Base-by-base conservation (phyloP, 495 filamentous ascomycete species). In the Neurospora africana region DNA sequence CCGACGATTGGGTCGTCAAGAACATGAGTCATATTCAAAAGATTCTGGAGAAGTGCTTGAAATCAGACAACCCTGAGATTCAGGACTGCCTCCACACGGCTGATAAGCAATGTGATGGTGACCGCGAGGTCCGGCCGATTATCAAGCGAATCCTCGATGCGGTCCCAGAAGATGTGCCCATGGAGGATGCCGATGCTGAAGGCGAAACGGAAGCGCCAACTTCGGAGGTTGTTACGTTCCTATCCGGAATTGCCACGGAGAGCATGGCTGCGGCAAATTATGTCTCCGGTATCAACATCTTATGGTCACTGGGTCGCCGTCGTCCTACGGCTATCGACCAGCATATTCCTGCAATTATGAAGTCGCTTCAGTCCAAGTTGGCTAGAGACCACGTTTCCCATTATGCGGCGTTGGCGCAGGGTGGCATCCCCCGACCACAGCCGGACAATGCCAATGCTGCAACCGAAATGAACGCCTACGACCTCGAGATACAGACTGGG, bases 341-440 rank as follows among this genome's bases (percentile, higher is more conserved):
- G 68, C 95, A 98, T 76, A 92, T 98, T 71, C 86, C 88, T 11
- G 87, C 90, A 33, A 87, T 98, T 69, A 97, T 98, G 92, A 97
- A 97, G 78, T 92, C 93, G 0, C 88, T 99, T 75, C 93, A 95
- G 70, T 85, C 88, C n/a, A 98, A 98, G 78, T 86, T 98, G 41
- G 93, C 93, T 4, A 91, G 95, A 77, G 95, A 99, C 68, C 95
- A 99, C 80, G 90, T 98, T 73, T 90, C 92, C 36, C 90, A 91
- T 69, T 91, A 90, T 69, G 85, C 86, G 11, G 84, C 85, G 9
- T 80, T 87, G 10, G 78, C 85, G 21, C 84, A 86, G 69, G 77
- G 78, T 21, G 76, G 78, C 15, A 79, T 74, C 21, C 77, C 81
- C 35, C 76, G 83, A 61, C 78, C 78, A 23, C 73, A 74, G 13